Base-by-base conservation (phyloP, 306 rosid species). In the Urtica urens region DNA sequence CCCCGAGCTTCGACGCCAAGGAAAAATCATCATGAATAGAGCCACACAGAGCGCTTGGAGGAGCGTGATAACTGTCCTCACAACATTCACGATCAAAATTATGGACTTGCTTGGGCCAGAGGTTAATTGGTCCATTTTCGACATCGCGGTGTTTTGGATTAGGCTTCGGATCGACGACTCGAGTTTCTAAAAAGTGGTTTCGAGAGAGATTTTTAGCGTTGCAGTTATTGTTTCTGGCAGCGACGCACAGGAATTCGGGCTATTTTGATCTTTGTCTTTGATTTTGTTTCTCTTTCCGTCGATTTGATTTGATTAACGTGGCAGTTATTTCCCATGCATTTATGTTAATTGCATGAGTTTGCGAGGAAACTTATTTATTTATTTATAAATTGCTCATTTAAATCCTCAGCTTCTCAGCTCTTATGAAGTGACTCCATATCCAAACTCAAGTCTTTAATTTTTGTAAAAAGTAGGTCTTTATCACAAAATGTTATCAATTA, bases 91-190 rank as follows among this genome's bases (percentile, higher is more conserved):
- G 50, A 85, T 61, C 17, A 95, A 95, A 47, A 92, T 81, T 38
- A 92, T 92, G 48, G 96, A 94, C 62, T 81, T 85, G 81, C 99
- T 92, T 1, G 99, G 96, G 5, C 99, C 99, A 7, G 99, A 92
- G 46, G 99, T 92, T 20, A 92, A 77, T 22, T 67, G 99, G 60
- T 92, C 99, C 83, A 85, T 73, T 72, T 58, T 81, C 42, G 49
- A 59, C 53, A 82, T 79, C 68, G 71, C 67, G 39, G 66, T 30
- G 64, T n/a, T n/a, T n/a, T n/a, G n/a, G n/a, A n/a, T n/a, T n/a
- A n/a, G 31, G 6, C 5, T 64, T 12, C 51, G 60, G 45, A 25
- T 47, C 4, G 10, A 3, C 16, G 51, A 38, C n/a, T n/a, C n/a
- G 52, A 1, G 19, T 46, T 38, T 53, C 43, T 53, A 53, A 7